Conservation (phyloP, 139 green algal species). For the Ostreobium quekettii region DNA sequence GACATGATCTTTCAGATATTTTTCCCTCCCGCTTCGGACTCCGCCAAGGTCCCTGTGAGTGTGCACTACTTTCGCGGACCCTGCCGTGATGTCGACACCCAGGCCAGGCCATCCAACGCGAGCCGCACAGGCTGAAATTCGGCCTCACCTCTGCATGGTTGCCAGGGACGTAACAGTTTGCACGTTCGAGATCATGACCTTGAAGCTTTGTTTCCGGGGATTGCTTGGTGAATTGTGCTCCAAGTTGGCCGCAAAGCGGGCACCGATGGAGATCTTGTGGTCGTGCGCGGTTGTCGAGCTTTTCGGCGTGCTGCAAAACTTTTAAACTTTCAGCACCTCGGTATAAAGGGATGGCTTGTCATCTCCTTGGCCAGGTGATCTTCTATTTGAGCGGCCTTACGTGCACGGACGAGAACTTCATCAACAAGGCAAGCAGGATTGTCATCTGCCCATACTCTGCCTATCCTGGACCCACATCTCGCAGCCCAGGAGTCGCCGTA, state of each 20-base stretch:
- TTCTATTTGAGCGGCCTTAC: conserved; percentile 78
- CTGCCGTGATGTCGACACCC: too few species aligned
- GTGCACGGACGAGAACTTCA: conserved; percentile 83
- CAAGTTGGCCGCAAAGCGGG: not conserved
- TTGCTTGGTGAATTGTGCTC: not conserved
- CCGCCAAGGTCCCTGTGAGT: conserved; percentile 12
- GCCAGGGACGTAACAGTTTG: not conserved
- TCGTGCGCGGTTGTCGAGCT: not conserved
- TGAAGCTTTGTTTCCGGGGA: not conserved
- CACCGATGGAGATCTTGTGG: not conserved
- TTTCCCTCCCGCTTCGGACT: conserved; percentile 29
- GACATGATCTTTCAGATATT: conserved; percentile 72
- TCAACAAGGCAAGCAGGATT: conserved; percentile 60
- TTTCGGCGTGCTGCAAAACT: not conserved
- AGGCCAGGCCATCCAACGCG: too few species aligned
- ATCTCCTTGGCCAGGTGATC: conserved; percentile 42
- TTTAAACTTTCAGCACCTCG: too few species aligned
- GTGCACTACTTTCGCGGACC: conserved; percentile 74
- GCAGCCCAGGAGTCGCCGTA: too few species aligned
- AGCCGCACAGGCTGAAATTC: too few species aligned
- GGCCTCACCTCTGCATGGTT: conserved; percentile 78
- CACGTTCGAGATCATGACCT: not conserved
- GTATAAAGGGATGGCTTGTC: too few species aligned
- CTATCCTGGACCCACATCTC: too few species aligned
- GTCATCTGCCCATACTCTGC: too few species aligned